These are phyloP conservation scores for Porpolomopsis calyptriformis DNA, from an alignment of 768 basidiomycete genomes.

Conservation along the genomic window DNA sequence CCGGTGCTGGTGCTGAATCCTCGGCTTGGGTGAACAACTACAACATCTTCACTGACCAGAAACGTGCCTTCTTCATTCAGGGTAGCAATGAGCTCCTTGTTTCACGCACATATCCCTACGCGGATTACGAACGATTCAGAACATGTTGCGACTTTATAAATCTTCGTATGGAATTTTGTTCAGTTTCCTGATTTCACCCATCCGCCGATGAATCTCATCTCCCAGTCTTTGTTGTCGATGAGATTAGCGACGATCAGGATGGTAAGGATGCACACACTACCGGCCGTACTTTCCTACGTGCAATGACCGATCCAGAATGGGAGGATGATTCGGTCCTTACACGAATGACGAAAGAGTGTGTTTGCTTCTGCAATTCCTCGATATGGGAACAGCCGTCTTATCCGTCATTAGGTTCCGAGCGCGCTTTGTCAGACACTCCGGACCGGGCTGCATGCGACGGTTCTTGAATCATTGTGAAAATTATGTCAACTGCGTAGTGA, in stretches of 20 bases:
- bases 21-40: constrained; percentile 54
- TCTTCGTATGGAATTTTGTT: constrained; percentile 10
- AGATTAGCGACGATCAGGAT: constrained; percentile 57
- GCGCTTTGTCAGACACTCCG: constrained; percentile 35
- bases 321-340: constrained; percentile 48
- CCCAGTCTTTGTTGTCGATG: constrained; percentile 55
- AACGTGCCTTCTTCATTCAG: constrained; percentile 53
- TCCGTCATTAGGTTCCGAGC: constrained; percentile 36
- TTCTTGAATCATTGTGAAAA: constrained; percentile 43
- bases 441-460: constrained; percentile 37
- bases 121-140: constrained; percentile 45
- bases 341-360: constrained; percentile 53
- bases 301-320: constrained; percentile 41
- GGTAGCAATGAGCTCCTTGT: constrained; percentile 52
- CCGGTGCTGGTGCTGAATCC: constrained; percentile 44
- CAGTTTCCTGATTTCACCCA: neutral
- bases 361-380: constrained; percentile 6
- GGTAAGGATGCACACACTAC: constrained; percentile 44
- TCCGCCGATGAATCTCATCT: constrained; percentile 1
- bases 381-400: constrained; percentile 4
- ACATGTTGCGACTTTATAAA: constrained; percentile 51
- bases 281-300: constrained; percentile 41
- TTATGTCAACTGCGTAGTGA: constrained; percentile 49
- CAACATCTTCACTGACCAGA: constrained; percentile 46
- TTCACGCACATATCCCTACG: constrained; percentile 51